These are phyloP conservation scores for Crucibulum laeve DNA, from an alignment of 768 basidiomycete species.

Conservation along the genomic window DNA sequence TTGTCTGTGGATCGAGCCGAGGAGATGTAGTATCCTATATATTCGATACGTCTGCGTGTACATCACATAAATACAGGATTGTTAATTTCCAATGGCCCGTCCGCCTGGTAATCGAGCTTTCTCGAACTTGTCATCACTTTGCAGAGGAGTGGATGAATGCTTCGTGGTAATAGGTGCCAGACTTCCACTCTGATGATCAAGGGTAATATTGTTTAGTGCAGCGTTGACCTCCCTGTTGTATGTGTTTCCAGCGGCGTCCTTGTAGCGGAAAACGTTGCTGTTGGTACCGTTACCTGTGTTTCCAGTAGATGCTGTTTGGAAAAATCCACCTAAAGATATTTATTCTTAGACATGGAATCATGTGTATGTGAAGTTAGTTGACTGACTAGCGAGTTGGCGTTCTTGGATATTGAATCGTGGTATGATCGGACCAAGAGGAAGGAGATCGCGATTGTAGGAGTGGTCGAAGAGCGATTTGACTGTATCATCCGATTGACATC, in stretches of 20 bases:
- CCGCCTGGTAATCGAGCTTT: constrained; percentile 17
- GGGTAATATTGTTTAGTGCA: constrained; percentile 54
- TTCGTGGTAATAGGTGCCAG: constrained; percentile 22
- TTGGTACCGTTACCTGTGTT: constrained; percentile 67
- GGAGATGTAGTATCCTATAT: neutral
- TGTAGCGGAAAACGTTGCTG: constrained; percentile 63
- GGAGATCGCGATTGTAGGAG: constrained; percentile 55
- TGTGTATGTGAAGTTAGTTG: neutral
- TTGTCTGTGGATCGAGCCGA: too few relatives aligned
- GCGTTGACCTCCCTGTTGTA: constrained; percentile 59
- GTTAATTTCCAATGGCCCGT: constrained; percentile 2
- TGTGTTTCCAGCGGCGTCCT: constrained; percentile 56
- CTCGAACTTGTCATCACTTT: neutral
- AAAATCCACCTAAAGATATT: constrained; percentile 40
- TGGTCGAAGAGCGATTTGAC: constrained; percentile 59
- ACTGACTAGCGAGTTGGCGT: constrained; percentile 55
- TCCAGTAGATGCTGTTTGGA: constrained; percentile 36
- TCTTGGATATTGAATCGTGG: constrained; percentile 53
- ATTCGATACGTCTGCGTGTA: neutral
- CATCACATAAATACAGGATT: neutral
- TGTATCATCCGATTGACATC: constrained; percentile 14
- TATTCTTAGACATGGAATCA: neutral
- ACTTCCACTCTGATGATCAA: constrained; percentile 53
- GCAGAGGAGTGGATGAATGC: neutral
- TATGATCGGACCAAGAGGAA: constrained; percentile 58